Base-by-base conservation (phyloP, 1,139 yeast genomes). In the Geotrichum histeridarum region DNA sequence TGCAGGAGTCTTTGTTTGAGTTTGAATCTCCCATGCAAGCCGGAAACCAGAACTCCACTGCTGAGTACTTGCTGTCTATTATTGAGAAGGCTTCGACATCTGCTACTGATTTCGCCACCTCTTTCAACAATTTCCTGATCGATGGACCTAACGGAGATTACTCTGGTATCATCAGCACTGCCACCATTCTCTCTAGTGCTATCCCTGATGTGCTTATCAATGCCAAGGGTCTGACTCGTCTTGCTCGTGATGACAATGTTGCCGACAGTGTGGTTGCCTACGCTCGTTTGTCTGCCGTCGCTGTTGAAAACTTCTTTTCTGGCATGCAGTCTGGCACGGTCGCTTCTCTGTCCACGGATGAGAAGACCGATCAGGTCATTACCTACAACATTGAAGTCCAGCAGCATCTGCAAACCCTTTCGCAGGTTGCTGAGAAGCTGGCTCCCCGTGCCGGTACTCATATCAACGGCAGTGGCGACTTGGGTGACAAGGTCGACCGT, bases 21-120 rank as follows among this genome's bases (percentile, higher is more conserved):
- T 74, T 88, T 57, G 83, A 81, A 54, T 84, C 93, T 2, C 86
- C 94, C 22, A 79, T 86, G 79, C 93, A 86, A 68, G 89, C 93
- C 15, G 95, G 95, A 54, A 87, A 87, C 64, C 82, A 83, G 62
- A 83, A 83, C 66, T 77, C 95, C 1, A 80, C 94, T 0, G 89
- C 95, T 1, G 85, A 80, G 63, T 85, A 82, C 64, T 71, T 86
- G 41, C 73, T 84, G 45, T 84, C 94, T 0, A 73, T 87, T 49
- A 73, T 84, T 60, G 96, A 90, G 66, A 79, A 83, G 61, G 78
- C 86, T 30, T 80, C 90, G 0, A 80, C 83, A 53, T 75, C 81
- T 30, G 89, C 91, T 0, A 87, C 93, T 7, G 94, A 86, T 50
- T 88, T 90, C 69, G 86, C 95, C 5, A 80, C 84, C 15, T 81